phyloP scores from a whole-genome alignment of 176 grass and related monocot genomes.

The Ensete glaucum region DNA sequence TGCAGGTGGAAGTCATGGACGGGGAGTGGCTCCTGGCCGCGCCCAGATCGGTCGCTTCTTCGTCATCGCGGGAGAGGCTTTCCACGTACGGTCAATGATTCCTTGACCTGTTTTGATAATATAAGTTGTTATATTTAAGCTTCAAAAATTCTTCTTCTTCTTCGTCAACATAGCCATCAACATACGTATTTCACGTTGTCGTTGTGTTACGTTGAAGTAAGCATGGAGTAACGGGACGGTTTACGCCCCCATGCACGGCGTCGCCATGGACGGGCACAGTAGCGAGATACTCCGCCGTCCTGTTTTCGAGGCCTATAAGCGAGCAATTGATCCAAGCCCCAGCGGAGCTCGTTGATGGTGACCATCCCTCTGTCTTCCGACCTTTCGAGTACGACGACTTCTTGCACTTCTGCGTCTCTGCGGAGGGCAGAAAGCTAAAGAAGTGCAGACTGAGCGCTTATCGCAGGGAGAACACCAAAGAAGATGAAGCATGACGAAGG shows the following conservation, averaged over 20 bases:
- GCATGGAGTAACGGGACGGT: not conserved
- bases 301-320: not conserved
- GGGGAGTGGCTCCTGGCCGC: not conserved
- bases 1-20: slow-evolving; percentile 1
- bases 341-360: not conserved
- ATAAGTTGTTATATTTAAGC: no score
- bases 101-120: not conserved
- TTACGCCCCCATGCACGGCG: not conserved
- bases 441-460: no score
- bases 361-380: not conserved
- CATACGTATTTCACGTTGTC: not conserved
- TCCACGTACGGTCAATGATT: not conserved
- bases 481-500: no score
- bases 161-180: no score
- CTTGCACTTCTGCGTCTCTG: not conserved
- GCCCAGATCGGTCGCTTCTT: not conserved
- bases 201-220: not conserved
- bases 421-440: not conserved
- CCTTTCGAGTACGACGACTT: not conserved
- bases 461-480: no score
- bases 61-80: not conserved
- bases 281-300: not conserved
- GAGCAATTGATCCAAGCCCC: not conserved
- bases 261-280: not conserved
- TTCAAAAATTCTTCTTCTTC: no score